A percentile compares a stretch with the other conserved stretches of the same genome.
Evolutionary conservation across 345 rosid genomes (phyloP).

Genomic region (Sonneratia alba): DNA sequence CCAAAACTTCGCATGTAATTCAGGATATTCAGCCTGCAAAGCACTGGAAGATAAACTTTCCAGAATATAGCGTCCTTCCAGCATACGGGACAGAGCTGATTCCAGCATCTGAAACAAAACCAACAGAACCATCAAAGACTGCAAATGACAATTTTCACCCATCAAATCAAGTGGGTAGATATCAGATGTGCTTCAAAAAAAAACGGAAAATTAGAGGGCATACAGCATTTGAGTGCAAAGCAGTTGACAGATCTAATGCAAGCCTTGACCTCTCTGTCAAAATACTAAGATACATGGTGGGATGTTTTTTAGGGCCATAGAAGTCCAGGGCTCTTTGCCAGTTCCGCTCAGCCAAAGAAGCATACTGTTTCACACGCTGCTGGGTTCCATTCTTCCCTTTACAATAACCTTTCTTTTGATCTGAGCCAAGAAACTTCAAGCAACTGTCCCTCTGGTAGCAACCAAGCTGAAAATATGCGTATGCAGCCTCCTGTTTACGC

Average conservation of each 20-base stretch:
- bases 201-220: slow-evolving; percentile 12
- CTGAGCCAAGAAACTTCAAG: slow-evolving; percentile 47
- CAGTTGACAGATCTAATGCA: slow-evolving; percentile 39
- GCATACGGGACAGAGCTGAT: slow-evolving; percentile 37
- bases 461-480: slow-evolving; percentile 76
- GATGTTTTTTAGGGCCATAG: slow-evolving; percentile 59
- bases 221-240: slow-evolving; percentile 49
- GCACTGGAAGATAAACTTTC: slow-evolving; percentile 23
- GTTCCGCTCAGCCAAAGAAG: slow-evolving; percentile 75
- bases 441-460: slow-evolving; percentile 73
- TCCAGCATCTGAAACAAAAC: slow-evolving; percentile 56
- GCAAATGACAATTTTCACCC: neutral
- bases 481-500: slow-evolving; percentile 85
- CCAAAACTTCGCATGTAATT: slow-evolving; percentile 56
- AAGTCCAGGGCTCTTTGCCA: slow-evolving; percentile 78
- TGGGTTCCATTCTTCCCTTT: slow-evolving; percentile 38
- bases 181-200: neutral
- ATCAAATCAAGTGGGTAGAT: neutral
- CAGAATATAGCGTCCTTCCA: slow-evolving; percentile 32
- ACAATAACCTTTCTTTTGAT: slow-evolving; percentile 28
- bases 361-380: slow-evolving; percentile 75
- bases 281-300: slow-evolving; percentile 68
- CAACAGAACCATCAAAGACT: neutral
- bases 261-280: slow-evolving; percentile 66
- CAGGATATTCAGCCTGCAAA: slow-evolving; percentile 29